Evolutionary conservation across 352 stramenopile species (phyloP).

Genomic region (Thalassiosira livingstoniorum): DNA sequence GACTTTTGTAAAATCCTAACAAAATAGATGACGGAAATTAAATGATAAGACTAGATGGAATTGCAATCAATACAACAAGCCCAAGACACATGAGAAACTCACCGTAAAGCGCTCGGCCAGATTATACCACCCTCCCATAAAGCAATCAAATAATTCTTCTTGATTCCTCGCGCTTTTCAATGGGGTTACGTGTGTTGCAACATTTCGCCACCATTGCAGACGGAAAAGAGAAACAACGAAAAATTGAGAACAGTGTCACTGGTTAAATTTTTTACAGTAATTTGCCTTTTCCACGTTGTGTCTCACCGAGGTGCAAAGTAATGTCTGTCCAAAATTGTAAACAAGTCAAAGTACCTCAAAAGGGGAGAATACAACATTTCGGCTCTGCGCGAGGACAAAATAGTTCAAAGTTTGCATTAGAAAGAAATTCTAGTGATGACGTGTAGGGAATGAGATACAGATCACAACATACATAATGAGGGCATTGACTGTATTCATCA

Average conservation of each 20-base stretch:
- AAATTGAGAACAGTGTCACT: too few species aligned
- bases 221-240: too few species aligned
- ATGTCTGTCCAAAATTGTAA: constrained; percentile 43
- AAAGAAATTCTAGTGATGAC: background rate
- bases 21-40: constrained; percentile 2
- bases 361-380: constrained; percentile 53
- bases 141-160: constrained; percentile 46
- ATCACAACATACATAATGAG: constrained; percentile 59
- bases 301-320: constrained; percentile 49
- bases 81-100: constrained; percentile 1
- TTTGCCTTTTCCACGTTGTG: too few species aligned
- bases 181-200: too few species aligned
- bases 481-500: constrained; percentile 70
- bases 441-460: background rate
- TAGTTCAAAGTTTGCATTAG: background rate
- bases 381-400: background rate
- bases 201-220: too few species aligned
- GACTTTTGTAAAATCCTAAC: constrained; percentile 76
- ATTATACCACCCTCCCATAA: constrained; percentile 51
- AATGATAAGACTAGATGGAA: constrained; percentile 5
- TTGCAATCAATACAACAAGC: too few species aligned
- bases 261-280: too few species aligned
- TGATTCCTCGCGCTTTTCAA: constrained; percentile 49
- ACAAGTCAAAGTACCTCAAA: constrained; percentile 47
- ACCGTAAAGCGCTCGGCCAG: constrained; percentile 56